Evolutionary conservation across 306 rosid species (phyloP), one percentile per base, ranked within the genome.

Genomic region (Cucumis hystrix): DNA sequence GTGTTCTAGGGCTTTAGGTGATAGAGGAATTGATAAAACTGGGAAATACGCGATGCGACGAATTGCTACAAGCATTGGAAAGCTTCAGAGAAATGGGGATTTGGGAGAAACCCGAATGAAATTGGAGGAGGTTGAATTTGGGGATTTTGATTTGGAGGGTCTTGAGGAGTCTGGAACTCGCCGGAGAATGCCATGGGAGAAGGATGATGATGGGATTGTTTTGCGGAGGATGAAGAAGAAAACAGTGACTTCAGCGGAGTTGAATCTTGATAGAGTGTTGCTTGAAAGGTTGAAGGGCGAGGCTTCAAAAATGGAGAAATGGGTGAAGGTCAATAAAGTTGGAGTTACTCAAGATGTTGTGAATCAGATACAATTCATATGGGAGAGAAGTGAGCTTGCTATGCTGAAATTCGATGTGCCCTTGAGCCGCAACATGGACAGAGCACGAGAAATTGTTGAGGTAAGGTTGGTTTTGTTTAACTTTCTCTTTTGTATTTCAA

Each of bases 241-340:
- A 82, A 60, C 17, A 23, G 77, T 55, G 40, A 84, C 80, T 25
- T 82, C 79, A 33, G 97, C 91, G 0, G 96, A 93, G 20, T 76
- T 88, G 89, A 82, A 41, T 35, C 89, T 89, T 82, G 91, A 93
- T 69, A 80, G 80, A 80, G 85, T 37, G 62, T 77, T 91, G 79
- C 93, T 91, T 58, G 83, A 66, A 52, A 87, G 97, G 86, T 78
- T 93, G 83, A 88, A 92, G 75, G 65, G 59, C 74, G 97, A 89
- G 81, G 98, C 93, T 35, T 82, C 86, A 3, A 80, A 60, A 72
- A 82, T 91, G 87, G 84, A 91, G 70, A 77, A 57, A 8, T 93
- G 98, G 98, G 81, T 91, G 65, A 93, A 93, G 90, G 96, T 93
- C 57, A 91, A 82, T 89, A 93, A 93, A 85, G 89, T 91, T 78